Evolutionary conservation across 2,329 filamentous ascomycete genomes (phyloP).

Genomic region (Cercospora sesami): DNA sequence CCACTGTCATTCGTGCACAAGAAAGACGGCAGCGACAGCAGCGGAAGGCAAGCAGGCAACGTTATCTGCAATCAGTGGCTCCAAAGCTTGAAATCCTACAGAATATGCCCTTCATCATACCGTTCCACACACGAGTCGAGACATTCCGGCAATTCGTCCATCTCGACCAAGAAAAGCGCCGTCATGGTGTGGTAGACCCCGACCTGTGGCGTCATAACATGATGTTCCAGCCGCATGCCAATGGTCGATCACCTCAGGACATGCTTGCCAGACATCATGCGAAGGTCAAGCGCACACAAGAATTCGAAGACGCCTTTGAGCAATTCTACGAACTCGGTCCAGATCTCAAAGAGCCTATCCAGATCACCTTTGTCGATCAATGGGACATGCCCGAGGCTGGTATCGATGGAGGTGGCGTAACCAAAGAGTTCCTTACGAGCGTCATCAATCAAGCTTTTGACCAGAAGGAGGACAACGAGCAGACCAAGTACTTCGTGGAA

Average conservation of each 20-base stretch:
- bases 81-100: slow-evolving; percentile 87
- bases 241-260: slow-evolving; percentile 38
- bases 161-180: slow-evolving; percentile 71
- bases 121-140: slow-evolving; percentile 84
- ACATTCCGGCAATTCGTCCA: slow-evolving; percentile 93
- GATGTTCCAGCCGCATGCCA: slow-evolving; percentile 36
- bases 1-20: slow-evolving; percentile 31
- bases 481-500: slow-evolving; percentile 65
- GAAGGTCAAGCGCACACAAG: slow-evolving; percentile 71
- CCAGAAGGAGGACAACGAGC: slow-evolving; percentile 44
- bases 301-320: slow-evolving; percentile 83
- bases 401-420: slow-evolving; percentile 95
- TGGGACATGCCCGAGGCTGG: slow-evolving; percentile 86
- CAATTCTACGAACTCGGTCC: slow-evolving; percentile 81
- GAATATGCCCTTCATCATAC: slow-evolving; percentile 96
- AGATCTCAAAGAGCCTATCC: slow-evolving; percentile 87
- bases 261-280: slow-evolving; percentile 65
- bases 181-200: slow-evolving; percentile 68
- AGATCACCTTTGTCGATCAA: slow-evolving; percentile 92
- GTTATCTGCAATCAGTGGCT: slow-evolving; percentile 74
- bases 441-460: slow-evolving; percentile 83
- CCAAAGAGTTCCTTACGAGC: slow-evolving; percentile 92
- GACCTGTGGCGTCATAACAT: slow-evolving; percentile 68
- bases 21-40: slow-evolving; percentile 66
- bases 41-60: slow-evolving; percentile 65